Conservation (phyloP, 2,329 filamentous ascomycete species). For the Cladosporium colombiae region DNA sequence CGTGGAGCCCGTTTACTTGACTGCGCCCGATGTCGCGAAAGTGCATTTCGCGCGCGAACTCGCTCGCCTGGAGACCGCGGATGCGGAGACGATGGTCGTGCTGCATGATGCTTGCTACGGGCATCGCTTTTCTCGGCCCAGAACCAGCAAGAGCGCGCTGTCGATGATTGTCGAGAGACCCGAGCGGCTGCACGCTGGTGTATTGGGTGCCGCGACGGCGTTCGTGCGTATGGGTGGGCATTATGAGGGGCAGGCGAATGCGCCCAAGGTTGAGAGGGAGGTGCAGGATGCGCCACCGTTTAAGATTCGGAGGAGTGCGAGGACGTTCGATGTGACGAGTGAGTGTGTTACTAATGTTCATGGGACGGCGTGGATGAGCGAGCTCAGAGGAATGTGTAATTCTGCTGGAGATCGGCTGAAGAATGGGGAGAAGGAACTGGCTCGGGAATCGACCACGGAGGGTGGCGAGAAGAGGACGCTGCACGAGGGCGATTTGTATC, state of each 20-base stretch:
- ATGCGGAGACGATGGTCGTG: conserved; percentile 72
- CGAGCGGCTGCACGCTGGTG: conserved; percentile 81
- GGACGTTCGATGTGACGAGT: conserved; percentile 70
- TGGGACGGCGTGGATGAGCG: conserved; percentile 89
- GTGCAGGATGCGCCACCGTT: conserved; percentile 67
- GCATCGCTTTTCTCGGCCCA: conserved; percentile 83
- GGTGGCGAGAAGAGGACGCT: conserved; percentile 61
- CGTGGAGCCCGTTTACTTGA: conserved; percentile 35
- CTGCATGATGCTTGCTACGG: conserved; percentile 94
- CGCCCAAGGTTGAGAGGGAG: conserved; percentile 54
- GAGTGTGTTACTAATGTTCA: conserved; percentile 87
- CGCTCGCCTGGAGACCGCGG: conserved; percentile 54
- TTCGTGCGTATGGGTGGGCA: conserved; percentile 88
- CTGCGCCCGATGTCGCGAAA: conserved; percentile 33
- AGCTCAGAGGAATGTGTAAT: conserved; percentile 82
- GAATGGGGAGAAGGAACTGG: conserved; percentile 73
- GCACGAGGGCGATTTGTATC: conserved; percentile 87
- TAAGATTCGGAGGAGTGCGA: conserved; percentile 76
- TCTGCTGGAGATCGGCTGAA: conserved; percentile 76
- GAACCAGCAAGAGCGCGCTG: conserved; percentile 69
- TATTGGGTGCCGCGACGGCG: conserved; percentile 79
- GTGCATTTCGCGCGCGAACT: conserved; percentile 70
- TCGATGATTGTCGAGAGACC: conserved; percentile 88
- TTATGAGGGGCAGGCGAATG: conserved; percentile 68
- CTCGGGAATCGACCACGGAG: conserved; percentile 47